A percentile compares a stretch with the other conserved stretches of the same genome.
Evolutionary conservation across 2,329 filamentous ascomycete genomes (phyloP).

Genomic region (Aspergillus terreus): DNA sequence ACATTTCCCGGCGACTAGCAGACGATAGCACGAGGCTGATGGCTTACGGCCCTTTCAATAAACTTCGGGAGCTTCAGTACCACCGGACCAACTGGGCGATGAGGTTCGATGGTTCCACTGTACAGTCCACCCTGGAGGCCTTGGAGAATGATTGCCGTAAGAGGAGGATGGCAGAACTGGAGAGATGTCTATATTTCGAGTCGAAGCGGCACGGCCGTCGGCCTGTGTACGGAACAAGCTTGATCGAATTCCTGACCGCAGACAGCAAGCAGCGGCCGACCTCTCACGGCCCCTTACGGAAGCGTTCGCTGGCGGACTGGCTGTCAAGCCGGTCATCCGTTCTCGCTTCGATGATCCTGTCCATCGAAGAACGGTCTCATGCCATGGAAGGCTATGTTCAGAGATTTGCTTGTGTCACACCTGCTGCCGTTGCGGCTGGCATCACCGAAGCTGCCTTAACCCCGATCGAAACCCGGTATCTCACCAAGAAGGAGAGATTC

Average conservation of each 20-base stretch:
- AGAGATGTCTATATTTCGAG: constrained; percentile 77
- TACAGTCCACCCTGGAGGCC: constrained; percentile 66
- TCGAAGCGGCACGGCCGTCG: constrained; percentile 73
- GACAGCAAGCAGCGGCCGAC: constrained; percentile 58
- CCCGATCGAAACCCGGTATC: constrained; percentile 51
- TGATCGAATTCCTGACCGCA: constrained; percentile 72
- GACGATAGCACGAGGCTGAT: constrained; percentile 62
- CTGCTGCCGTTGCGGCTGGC: constrained; percentile 78
- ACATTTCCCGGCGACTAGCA: constrained; percentile 52
- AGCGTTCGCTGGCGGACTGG: constrained; percentile 67
- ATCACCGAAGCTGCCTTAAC: constrained; percentile 67
- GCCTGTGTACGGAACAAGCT: constrained; percentile 74
- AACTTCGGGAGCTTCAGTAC: constrained; percentile 69
- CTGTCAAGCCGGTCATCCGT: constrained; percentile 63
- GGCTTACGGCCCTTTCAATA: constrained; percentile 65
- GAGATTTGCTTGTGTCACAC: constrained; percentile 90
- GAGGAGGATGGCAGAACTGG: constrained; percentile 71
- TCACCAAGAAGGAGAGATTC: constrained; percentile 47
- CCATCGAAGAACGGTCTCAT: constrained; percentile 67
- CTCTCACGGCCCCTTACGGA: constrained; percentile 58
- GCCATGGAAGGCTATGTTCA: constrained; percentile 71
- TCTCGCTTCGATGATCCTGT: constrained; percentile 62
- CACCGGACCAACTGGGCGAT: constrained; percentile 50
- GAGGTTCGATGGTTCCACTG: constrained; percentile 62
- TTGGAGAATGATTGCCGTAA: constrained; percentile 69